Base-by-base conservation (phyloP, 176 grass and related monocot genomes). In the Avena sativa region DNA sequence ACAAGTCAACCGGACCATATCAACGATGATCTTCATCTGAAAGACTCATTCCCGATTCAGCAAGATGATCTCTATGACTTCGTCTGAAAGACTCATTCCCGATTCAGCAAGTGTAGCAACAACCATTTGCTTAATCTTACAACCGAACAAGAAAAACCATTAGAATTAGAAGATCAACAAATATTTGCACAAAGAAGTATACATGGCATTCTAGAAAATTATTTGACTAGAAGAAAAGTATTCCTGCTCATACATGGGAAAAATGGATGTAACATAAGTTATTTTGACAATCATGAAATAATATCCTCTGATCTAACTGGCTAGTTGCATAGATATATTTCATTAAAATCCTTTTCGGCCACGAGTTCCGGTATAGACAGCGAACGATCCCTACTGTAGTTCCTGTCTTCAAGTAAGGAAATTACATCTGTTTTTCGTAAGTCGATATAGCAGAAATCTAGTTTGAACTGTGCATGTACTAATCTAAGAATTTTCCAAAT, bases 81-180 rank as follows among this genome's bases (percentile, higher is more conserved):
- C 88, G 81, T 92, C 91, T 47, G 85, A 92, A 87, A 92, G 87
- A 81, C 90, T 90, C 91, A 92, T 90, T 74, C 91, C 91, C 28
- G 91, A 92, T 53, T 92, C 91, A 50, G 91, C 91, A 90, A 92
- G 91, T 81, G 91, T 92, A 58, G 81, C 88, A 83, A 92, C 91
- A 71, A 92, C 91, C 88, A 92, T 92, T 81, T 89, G 91, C 77
- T 93, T 93, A 82, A 93, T 88, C 91, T 93, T 62, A 86, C 14
- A 85, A 10, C 17, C 70, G 74, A 81, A 50, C 14, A 76, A 75
- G 25, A 16, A 76, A 81, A 85, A 81, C 9, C 1, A 77, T 76
- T 50, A 68, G 11, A 44, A 32, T 52, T 30, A 75, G 6, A 83
- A 5, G 16, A 65, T 81, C 58, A 61, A 13, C 43, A 17, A 20